These are phyloP conservation scores for Nakazawaea peltata DNA, from an alignment of 805 yeast genomes.

Conservation along the genomic window DNA sequence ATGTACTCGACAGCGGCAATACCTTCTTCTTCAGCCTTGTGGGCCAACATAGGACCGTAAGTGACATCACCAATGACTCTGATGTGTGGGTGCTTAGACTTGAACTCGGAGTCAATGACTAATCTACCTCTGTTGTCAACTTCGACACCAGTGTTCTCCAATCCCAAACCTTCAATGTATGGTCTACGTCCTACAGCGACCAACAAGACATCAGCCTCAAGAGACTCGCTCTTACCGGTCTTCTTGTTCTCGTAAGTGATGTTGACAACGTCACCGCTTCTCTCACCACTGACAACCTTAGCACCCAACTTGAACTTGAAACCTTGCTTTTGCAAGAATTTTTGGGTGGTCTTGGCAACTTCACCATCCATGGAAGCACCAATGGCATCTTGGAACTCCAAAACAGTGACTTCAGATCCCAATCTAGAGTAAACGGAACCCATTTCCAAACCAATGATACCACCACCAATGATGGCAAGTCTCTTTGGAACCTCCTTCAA, in stretches of 20 bases:
- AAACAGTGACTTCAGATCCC: constrained; percentile 91
- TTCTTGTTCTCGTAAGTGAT: constrained; percentile 87
- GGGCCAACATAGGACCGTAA: constrained; percentile 98
- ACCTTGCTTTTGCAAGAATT: constrained; percentile 90
- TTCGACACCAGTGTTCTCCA: constrained; percentile 85
- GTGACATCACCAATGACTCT: constrained; percentile 98
- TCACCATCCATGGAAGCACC: constrained; percentile 99
- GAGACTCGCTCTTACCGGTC: constrained; percentile 65
- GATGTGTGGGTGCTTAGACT: constrained; percentile 87
- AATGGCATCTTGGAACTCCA: constrained; percentile 83
- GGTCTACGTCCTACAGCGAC: constrained; percentile 99
- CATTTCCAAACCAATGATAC: constrained; percentile 99
- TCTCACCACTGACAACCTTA: constrained; percentile 79
- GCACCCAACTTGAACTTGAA: constrained; percentile 87
- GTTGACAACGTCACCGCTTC: constrained; percentile 83
- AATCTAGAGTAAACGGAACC: constrained; percentile 95
- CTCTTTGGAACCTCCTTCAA: constrained; percentile 88
- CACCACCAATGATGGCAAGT: constrained; percentile 94
- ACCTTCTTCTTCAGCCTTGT: constrained; percentile 99
- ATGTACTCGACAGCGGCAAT: constrained; percentile 96
- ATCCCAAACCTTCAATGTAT: constrained; percentile 80
- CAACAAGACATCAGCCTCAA: constrained; percentile 87
- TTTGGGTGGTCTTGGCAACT: constrained; percentile 85
- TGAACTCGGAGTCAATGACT: constrained; percentile 89
- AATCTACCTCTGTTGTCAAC: constrained; percentile 87